Conservation (phyloP, 129 eudicot genomes). For the Saussurea involucrata region DNA sequence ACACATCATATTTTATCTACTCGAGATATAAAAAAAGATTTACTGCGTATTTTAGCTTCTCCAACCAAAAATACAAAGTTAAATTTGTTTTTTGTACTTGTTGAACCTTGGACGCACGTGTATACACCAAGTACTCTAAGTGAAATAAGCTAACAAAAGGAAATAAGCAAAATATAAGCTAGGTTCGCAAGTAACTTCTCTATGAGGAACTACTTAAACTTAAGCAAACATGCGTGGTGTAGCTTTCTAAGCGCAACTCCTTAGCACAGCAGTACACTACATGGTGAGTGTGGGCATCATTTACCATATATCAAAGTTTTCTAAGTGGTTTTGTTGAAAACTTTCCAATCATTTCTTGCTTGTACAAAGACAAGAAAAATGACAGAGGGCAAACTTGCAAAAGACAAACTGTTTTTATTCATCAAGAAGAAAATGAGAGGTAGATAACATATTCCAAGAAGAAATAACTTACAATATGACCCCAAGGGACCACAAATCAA, state of each 20-base stretch:
- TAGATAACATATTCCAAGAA: background rate
- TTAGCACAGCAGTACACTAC: background rate
- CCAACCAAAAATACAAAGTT: background rate
- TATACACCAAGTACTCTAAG: background rate
- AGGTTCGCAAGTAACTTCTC: background rate
- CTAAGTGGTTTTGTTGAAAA: background rate
- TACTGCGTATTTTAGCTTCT: background rate
- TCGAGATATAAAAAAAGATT: background rate
- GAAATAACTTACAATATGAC: conserved; percentile 76
- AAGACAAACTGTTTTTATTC: background rate
- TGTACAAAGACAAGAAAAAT: background rate
- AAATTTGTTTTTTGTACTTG: background rate
- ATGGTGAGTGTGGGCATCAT: background rate
- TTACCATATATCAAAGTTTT: too few species aligned
- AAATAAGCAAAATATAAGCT: background rate
- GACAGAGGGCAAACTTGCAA: background rate
- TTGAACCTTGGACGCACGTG: background rate
- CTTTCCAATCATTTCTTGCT: background rate
- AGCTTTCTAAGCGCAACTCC: background rate
- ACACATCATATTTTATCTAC: background rate
- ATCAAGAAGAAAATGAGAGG: background rate
- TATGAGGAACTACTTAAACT: background rate
- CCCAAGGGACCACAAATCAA: conserved; percentile 97
- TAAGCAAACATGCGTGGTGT: background rate
- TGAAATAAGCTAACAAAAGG: background rate